Percentiles rank a stretch among this genome's conserved stretches.
Conservation (phyloP, 768 basidiomycete species). For the Pluteus cervinus region DNA sequence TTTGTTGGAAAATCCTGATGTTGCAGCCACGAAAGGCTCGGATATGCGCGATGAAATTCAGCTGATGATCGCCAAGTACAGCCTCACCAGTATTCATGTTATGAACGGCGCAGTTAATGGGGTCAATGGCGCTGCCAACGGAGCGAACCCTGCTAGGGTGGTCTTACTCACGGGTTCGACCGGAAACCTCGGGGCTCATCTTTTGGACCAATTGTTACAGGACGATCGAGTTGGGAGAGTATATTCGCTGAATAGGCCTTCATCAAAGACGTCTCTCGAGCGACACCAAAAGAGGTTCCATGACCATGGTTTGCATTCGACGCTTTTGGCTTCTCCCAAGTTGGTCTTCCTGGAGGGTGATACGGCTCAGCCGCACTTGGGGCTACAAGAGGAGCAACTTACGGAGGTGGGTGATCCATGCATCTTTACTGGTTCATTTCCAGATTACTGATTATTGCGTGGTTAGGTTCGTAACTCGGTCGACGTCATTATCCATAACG, state of each 20-base stretch:
- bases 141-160: too few species aligned
- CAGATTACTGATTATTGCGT: not conserved
- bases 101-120: too few species aligned
- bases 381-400: constrained; percentile 17
- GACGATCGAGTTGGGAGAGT: constrained; percentile 16
- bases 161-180: constrained; percentile 38
- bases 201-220: constrained; percentile 22
- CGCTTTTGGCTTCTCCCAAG: constrained; percentile 21
- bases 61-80: too few species aligned
- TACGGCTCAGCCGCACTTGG: constrained; percentile 19
- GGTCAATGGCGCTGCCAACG: too few species aligned
- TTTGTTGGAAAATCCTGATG: too few species aligned
- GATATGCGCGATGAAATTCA: too few species aligned
- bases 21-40: too few species aligned
- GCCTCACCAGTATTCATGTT: too few species aligned
- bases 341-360: constrained; percentile 33
- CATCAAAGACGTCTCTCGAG: constrained; percentile 8
- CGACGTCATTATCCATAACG: constrained; percentile 36
- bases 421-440: not conserved
- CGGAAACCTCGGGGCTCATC: constrained; percentile 32
- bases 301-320: constrained; percentile 24
- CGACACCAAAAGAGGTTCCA: constrained; percentile 15
- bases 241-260: constrained; percentile 26
- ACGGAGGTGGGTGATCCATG: constrained; percentile 18
- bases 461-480: constrained; percentile 20